Base-by-base conservation (phyloP, 2,329 filamentous ascomycete genomes). In the Sclerotinia spermophila region DNA sequence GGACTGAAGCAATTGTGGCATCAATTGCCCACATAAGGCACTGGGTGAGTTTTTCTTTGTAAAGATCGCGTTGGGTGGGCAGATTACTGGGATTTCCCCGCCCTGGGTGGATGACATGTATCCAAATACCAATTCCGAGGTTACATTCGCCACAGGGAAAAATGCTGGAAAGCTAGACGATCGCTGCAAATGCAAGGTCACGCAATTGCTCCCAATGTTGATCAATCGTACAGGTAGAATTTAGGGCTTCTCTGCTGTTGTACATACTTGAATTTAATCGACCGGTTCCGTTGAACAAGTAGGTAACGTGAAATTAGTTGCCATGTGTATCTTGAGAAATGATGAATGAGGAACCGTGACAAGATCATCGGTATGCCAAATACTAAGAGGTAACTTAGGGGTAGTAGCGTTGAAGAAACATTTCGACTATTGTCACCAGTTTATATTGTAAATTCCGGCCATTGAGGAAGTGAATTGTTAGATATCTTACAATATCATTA, bases 101-200 rank as follows among this genome's bases (percentile, higher is more conserved):
- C 55, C 5, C 35, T 38, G 33, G 21, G 55, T 38, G 33, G 21
- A 24, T 38, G 33, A 58, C 33, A 58, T 35, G 10, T 58, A 58
- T 48, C 19, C 30, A 48, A 35, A 64, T 35, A 64, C 42, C 27
- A 48, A 19, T 48, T 42, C 42, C 30, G 60, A 64, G 60, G 42
- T 64, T 10, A 64, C 30, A 64, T 64, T 64, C 42, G 60, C 60
- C 60, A 64, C 60, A 38, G 24, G 48, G 60, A 64, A 48, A 64
- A 48, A 64, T 48, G 60, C 48, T 48, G 60, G 24, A n/a, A 30
- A 61, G 59, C 38, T 44, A 61, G 17, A 42, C 59, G 59, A 61
- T 61, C 59, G 27, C 27, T 44, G 55, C 40, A 30, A 15, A 27
- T 27, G 58, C 38, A 27, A 42, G 21, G 42, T 45, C 44, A n/a